Base-by-base conservation (phyloP, 208 protist genomes). In the Vickermania ingenoplastis region DNA sequence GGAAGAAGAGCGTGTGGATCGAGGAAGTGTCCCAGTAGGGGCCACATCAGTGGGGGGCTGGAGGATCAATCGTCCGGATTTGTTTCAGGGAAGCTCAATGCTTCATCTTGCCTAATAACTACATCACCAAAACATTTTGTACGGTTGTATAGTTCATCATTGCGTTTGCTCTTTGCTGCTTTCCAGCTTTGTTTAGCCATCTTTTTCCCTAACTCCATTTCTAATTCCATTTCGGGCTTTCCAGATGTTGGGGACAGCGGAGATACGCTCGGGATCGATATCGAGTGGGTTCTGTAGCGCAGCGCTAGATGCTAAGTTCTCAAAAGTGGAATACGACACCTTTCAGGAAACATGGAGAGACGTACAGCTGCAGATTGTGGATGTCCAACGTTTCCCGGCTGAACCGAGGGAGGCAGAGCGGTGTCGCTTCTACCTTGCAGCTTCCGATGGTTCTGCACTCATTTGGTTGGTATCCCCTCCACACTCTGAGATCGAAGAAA, bases 401-500 rank as follows among this genome's bases (percentile, higher is more conserved):
- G 7, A 45, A 5, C 51, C 63, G 13, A 41, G 57, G 28, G 51
- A 65, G 1, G 3, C 31, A 21, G 30, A 48, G 11, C 30, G 57
- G 4, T 81, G 69, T 1, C 70, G 81, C 1, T 97, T 95, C 69
- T 90, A 89, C 54, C n/a, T 87, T 0, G 88, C 90, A 1, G 53
- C 81, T 1, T 86, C 77, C 1, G 79, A 89, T 53, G 76, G 68
- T 2, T 30, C 75, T 41, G 63, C 73, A n/a, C 30, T 83, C 1
- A 59, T 94, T 3, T 94, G 80, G 75, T 27, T 80, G 22, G 65
- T 86, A 25, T 70, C 86, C 22, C 89, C 83, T 24, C 76, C 77
- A 17, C 48, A 50, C 1, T 81, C 74, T 1, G 57, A 61, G 25
- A 52, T 91, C 53, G 81, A 89, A 53, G 73, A 79, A 26, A 36